These are phyloP conservation scores for Eremothecium cymbalariae DNA, from an alignment of 1,139 yeast genomes.

Conservation along the genomic window DNA sequence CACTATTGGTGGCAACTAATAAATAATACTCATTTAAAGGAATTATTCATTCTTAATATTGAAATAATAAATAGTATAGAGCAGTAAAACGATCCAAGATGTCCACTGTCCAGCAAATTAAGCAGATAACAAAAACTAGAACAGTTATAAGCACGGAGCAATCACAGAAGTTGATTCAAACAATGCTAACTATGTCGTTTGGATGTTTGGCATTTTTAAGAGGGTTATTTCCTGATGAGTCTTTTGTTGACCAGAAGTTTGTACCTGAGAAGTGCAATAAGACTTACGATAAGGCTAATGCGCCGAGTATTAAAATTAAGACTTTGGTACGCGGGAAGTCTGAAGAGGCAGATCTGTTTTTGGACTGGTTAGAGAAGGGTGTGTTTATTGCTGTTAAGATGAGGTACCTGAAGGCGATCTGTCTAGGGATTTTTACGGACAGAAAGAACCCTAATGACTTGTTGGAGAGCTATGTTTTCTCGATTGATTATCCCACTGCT, in stretches of 20 bases:
- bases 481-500: conserved; percentile 35
- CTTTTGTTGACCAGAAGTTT: conserved; percentile 39
- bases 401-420: conserved; percentile 39
- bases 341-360: conserved; percentile 38
- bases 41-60: not conserved
- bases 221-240: conserved; percentile 43
- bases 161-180: conserved; percentile 38
- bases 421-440: conserved; percentile 40
- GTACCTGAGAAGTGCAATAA: conserved; percentile 32
- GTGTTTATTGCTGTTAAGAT: conserved; percentile 38
- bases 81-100: conserved; percentile 10
- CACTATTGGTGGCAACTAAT: too few relatives aligned
- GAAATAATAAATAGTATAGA: not conserved
- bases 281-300: conserved; percentile 22
- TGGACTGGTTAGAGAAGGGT: conserved; percentile 47
- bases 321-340: conserved; percentile 39
- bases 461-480: conserved; percentile 44
- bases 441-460: conserved; percentile 35
- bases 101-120: conserved; percentile 26
- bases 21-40: not conserved
- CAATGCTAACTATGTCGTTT: conserved; percentile 40
- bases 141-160: conserved; percentile 29
- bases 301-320: conserved; percentile 38
- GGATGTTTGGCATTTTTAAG: conserved; percentile 47
- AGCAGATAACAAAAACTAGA: conserved; percentile 16